These are phyloP conservation scores for Tuber brumale DNA, from an alignment of 495 filamentous ascomycete species.

Conservation along the genomic window DNA sequence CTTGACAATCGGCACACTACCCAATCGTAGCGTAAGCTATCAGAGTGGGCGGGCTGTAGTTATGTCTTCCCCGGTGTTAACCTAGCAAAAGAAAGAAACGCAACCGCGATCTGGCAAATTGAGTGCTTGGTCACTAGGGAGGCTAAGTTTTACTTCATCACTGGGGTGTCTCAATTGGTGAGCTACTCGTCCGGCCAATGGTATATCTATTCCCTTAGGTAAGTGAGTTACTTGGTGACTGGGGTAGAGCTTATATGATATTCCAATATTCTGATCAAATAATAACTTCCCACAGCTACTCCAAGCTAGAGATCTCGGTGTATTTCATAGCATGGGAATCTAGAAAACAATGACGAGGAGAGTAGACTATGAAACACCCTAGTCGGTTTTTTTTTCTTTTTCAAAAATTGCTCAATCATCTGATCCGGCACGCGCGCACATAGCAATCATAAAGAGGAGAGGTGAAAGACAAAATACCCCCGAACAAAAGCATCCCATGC, in stretches of 20 bases:
- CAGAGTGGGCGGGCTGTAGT: not conserved
- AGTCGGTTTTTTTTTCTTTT: not conserved
- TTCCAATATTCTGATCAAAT: not conserved
- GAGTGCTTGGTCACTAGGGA: not conserved
- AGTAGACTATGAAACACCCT: slow-evolving; percentile 7
- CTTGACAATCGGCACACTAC: not conserved
- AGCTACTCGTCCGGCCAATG: not conserved
- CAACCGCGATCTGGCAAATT: not conserved
- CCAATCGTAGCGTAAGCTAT: not conserved
- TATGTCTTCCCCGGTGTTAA: not conserved
- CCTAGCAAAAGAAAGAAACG: not conserved
- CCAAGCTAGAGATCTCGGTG: not conserved
- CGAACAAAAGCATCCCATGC: not conserved
- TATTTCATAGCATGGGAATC: not conserved
- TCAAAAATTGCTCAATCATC: slow-evolving; percentile 6
- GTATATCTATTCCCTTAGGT: not conserved
- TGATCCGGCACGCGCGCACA: not conserved
- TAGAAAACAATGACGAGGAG: slow-evolving; percentile 8
- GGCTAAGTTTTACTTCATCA: not conserved
- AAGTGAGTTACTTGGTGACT: not conserved
- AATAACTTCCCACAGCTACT: not conserved
- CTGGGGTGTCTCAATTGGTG: not conserved
- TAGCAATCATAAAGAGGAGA: not conserved
- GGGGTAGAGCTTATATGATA: not conserved
- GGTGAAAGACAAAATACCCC: not conserved